Conservation (phyloP, 805 yeast genomes). For the Aciculoconidium aculeatum region DNA sequence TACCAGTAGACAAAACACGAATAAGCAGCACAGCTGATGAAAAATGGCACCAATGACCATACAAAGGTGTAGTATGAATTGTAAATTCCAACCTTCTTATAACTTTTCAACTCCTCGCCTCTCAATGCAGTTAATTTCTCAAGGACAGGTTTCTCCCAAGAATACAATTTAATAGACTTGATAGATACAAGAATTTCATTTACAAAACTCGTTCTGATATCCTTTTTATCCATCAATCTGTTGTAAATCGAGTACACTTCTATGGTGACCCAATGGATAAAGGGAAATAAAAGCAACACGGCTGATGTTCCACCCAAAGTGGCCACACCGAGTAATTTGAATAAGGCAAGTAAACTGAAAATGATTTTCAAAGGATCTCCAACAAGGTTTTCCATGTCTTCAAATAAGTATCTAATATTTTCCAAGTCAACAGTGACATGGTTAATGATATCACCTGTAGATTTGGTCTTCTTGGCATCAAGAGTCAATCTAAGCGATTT, state of each 20-base stretch:
- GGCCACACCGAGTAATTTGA: slow-evolving; percentile 52
- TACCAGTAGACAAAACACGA: slow-evolving; percentile 43
- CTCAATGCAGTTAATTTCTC: slow-evolving; percentile 46
- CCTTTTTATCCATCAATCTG: slow-evolving; percentile 50
- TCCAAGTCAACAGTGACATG: slow-evolving; percentile 72
- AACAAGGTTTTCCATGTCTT: slow-evolving; percentile 45
- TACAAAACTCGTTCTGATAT: slow-evolving; percentile 52
- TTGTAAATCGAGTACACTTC: slow-evolving; percentile 29
- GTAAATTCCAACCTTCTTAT: slow-evolving; percentile 43
- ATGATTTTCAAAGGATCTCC: slow-evolving; percentile 55
- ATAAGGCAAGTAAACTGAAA: slow-evolving; percentile 48
- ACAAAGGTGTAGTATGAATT: slow-evolving; percentile 44
- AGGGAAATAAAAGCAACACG: slow-evolving; percentile 52
- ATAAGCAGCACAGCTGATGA: slow-evolving; percentile 60
- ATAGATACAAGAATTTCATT: slow-evolving; percentile 55
- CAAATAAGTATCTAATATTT: slow-evolving; percentile 55
- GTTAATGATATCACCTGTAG: slow-evolving; percentile 79
- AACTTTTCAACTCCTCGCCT: slow-evolving; percentile 49
- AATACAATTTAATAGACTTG: slow-evolving; percentile 60
- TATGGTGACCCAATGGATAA: slow-evolving; percentile 44
- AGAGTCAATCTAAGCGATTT: slow-evolving; percentile 67
- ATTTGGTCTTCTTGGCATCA: slow-evolving; percentile 50
- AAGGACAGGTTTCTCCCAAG: slow-evolving; percentile 66
- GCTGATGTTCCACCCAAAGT: slow-evolving; percentile 52
- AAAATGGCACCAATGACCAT: slow-evolving; percentile 61